Evolutionary conservation across 2,329 filamentous ascomycete species (phyloP).

Genomic region (Fusarium pilosicola): DNA sequence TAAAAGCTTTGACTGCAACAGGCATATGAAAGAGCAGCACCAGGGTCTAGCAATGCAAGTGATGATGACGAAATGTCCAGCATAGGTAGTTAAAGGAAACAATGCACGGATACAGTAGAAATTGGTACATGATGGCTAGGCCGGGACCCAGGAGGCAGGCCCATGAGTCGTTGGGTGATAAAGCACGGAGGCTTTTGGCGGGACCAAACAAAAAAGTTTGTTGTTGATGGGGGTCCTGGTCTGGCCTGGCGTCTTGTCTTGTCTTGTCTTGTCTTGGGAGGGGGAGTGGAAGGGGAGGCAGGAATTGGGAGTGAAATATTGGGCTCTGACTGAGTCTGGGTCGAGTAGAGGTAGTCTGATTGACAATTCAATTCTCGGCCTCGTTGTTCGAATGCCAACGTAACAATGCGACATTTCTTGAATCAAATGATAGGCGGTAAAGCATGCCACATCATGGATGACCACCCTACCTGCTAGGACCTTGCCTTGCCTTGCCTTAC

Average conservation of each 20-base stretch:
- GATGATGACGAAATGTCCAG: slow-evolving; percentile 30
- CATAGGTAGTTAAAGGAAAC: slow-evolving; percentile 5
- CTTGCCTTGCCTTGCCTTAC: background rate
- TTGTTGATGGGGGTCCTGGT: slow-evolving; percentile 16
- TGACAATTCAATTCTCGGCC: background rate
- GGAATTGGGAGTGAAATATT: slow-evolving; percentile 13
- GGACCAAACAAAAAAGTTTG: slow-evolving; percentile 10
- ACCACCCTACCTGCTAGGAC: background rate
- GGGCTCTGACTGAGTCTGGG: slow-evolving; percentile 13
- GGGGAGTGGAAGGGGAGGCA: background rate
- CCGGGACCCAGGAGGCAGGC: slow-evolving; percentile 22
- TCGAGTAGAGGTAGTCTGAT: background rate
- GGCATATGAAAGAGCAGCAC: slow-evolving; percentile 22
- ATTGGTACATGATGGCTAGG: slow-evolving; percentile 21
- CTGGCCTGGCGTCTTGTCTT: background rate
- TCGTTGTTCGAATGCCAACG: slow-evolving; percentile 2
- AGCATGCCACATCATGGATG: slow-evolving; percentile 31
- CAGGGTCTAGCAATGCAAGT: slow-evolving; percentile 23
- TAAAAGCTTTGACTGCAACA: slow-evolving; percentile 1
- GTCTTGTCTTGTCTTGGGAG: background rate
- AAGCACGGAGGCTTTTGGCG: slow-evolving; percentile 15
- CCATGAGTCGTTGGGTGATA: slow-evolving; percentile 18
- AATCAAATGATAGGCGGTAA: slow-evolving; percentile 30
- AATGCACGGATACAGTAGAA: slow-evolving; percentile 19
- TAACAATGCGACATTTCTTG: slow-evolving; percentile 28